A percentile compares a stretch with the other conserved stretches of the same genome.
Conservation (phyloP, 1,139 yeast genomes). For the Suhomyces maxii region DNA sequence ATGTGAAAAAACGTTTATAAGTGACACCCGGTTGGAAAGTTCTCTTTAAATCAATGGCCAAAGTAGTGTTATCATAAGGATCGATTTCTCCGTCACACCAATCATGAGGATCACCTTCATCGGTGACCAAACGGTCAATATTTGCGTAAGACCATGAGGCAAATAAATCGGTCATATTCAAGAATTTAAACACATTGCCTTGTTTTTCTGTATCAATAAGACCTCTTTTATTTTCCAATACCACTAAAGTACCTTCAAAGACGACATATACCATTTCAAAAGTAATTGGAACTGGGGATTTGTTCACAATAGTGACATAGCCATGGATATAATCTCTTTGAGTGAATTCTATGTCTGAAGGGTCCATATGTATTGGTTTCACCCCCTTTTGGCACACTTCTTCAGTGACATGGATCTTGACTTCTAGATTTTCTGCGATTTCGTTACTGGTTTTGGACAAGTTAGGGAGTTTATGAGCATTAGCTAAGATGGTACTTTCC, state of each 20-base stretch:
- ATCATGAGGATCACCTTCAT: constrained; percentile 50
- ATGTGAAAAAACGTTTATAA: constrained; percentile 45
- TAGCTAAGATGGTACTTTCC: constrained; percentile 47
- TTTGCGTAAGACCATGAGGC: constrained; percentile 52
- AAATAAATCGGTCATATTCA: constrained; percentile 47
- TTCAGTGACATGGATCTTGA: constrained; percentile 38
- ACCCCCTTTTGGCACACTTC: constrained; percentile 46
- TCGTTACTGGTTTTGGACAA: constrained; percentile 28
- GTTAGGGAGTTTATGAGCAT: constrained; percentile 42
- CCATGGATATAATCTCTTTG: constrained; percentile 40
- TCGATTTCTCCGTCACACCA: constrained; percentile 52
- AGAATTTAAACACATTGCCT: constrained; percentile 31
- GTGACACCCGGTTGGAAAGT: constrained; percentile 30
- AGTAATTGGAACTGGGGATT: constrained; percentile 24
- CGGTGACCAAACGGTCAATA: constrained; percentile 45
- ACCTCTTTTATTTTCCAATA: constrained; percentile 28
- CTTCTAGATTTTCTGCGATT: constrained; percentile 29
- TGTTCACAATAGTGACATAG: constrained; percentile 30
- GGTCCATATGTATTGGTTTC: constrained; percentile 26
- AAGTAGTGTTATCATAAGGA: constrained; percentile 39
- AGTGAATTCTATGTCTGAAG: constrained; percentile 26
- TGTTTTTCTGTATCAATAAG: constrained; percentile 31
- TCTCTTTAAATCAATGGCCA: constrained; percentile 34
- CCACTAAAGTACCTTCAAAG: constrained; percentile 31
- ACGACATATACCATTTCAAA: constrained; percentile 40